Conservation (phyloP, 1,284 basidiomycete species). For the Pyrrhoderma noxium region DNA sequence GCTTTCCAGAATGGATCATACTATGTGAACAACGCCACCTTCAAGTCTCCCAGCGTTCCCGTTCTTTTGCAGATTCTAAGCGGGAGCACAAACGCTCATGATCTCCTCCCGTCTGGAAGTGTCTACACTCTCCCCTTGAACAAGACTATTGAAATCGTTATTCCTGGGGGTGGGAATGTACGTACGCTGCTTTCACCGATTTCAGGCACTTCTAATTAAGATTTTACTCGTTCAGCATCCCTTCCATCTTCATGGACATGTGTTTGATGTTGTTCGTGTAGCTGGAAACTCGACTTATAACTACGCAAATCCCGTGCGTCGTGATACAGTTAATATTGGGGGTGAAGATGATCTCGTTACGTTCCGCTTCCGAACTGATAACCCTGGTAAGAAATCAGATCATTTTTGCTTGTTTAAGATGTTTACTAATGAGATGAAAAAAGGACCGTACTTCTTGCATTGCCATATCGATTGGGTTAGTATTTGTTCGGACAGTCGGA, state of each 20-base stretch:
- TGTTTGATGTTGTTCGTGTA: conserved; percentile 30
- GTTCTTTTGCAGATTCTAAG: conserved; percentile 26
- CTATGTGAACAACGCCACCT: conserved; percentile 2
- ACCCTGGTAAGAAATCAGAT: conserved; percentile 22
- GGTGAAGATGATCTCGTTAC: conserved; percentile 24
- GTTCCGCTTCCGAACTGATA: conserved; percentile 32
- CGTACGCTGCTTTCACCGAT: conserved; percentile 28
- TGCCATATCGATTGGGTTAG: conserved; percentile 17
- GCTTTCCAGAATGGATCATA: conserved; percentile 5
- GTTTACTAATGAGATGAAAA: no score
- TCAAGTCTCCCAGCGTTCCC: conserved; percentile 24
- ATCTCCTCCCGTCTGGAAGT: conserved; percentile 22
- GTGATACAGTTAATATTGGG: conserved; percentile 29
- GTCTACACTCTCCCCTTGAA: conserved; percentile 23
- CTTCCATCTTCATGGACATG: conserved; percentile 31
- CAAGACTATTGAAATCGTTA: conserved; percentile 22
- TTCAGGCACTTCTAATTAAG: not conserved
- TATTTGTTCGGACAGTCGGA: conserved; percentile 8
- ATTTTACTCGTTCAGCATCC: conserved; percentile 29
- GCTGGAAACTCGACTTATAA: conserved; percentile 28
- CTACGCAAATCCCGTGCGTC: conserved; percentile 33
- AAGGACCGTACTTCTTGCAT: conserved; percentile 13
- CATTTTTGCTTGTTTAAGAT: no score
- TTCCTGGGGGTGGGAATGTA: conserved; percentile 20
- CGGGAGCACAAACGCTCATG: conserved; percentile 21